Conservation (phyloP, 768 basidiomycete species). For the Phylloporus scabripes region DNA sequence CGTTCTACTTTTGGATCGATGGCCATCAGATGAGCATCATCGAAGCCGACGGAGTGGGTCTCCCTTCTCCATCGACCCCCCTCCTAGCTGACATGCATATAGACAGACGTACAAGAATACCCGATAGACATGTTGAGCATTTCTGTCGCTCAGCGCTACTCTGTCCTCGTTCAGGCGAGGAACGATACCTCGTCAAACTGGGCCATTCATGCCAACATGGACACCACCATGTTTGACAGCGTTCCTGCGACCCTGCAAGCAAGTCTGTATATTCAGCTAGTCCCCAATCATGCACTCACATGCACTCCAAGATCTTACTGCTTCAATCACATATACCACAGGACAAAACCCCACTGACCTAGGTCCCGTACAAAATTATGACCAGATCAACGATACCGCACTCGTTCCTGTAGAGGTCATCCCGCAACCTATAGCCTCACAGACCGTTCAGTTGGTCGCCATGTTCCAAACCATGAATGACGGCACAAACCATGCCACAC, state of each 20-base stretch:
- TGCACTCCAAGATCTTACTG: constrained; percentile 59
- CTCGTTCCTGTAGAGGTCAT: constrained; percentile 58
- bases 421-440: constrained; percentile 47
- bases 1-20: constrained; percentile 86
- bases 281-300: not conserved
- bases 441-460: constrained; percentile 64
- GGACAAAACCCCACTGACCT: constrained; percentile 48
- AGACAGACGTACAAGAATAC: constrained; percentile 75
- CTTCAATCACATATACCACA: constrained; percentile 71
- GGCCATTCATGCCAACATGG: constrained; percentile 89
- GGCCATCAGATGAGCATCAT: constrained; percentile 83
- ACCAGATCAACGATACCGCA: constrained; percentile 57
- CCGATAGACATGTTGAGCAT: constrained; percentile 68
- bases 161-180: constrained; percentile 84
- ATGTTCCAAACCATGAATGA: constrained; percentile 81
- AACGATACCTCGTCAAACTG: constrained; percentile 84
- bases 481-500: constrained; percentile 79
- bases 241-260: constrained; percentile 68
- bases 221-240: constrained; percentile 82
- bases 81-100: not conserved
- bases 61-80: not conserved
- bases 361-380: constrained; percentile 51
- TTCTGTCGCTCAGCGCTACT: constrained; percentile 89
- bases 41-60: constrained; percentile 74
- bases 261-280: constrained; percentile 45